A percentile compares a stretch with the other conserved stretches of the same genome.
Conservation (phyloP, 192 early-diverging fungal genomes). For the Coemansia asiatica region DNA sequence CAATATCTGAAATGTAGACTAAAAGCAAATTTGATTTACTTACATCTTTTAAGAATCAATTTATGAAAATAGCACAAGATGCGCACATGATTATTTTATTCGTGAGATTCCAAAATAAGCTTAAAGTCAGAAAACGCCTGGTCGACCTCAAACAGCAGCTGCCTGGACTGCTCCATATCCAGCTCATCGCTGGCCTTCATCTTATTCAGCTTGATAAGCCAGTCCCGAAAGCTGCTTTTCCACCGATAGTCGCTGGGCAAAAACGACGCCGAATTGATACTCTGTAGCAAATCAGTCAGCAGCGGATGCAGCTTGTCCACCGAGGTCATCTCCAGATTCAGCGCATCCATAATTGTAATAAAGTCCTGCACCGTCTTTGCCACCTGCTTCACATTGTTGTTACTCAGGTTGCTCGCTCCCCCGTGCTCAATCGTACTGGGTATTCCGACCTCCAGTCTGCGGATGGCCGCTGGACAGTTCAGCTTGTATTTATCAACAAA, state of each 20-base stretch:
- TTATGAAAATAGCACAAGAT: too few species aligned
- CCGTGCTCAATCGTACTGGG: slow-evolving; percentile 95
- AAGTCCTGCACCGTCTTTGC: slow-evolving; percentile 81
- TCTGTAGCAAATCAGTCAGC: slow-evolving; percentile 82
- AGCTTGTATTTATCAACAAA: slow-evolving; percentile 56
- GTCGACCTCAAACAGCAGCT: slow-evolving; percentile 91
- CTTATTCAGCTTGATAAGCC: slow-evolving; percentile 84
- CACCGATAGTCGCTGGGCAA: slow-evolving; percentile 80
- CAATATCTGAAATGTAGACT: too few species aligned
- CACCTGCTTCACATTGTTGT: slow-evolving; percentile 73
- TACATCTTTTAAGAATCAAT: too few species aligned
- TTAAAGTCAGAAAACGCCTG: slow-evolving; percentile 69
- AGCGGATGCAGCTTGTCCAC: slow-evolving; percentile 91
- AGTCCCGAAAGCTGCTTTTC: slow-evolving; percentile 79
- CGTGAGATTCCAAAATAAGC: slow-evolving; percentile 40
- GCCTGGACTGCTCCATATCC: slow-evolving; percentile 79
- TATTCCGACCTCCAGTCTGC: slow-evolving; percentile 90
- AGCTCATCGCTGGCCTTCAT: slow-evolving; percentile 94
- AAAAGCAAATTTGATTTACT: too few species aligned
- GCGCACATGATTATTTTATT: too few species aligned
- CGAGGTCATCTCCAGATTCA: slow-evolving; percentile 79
- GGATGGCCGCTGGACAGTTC: slow-evolving; percentile 80
- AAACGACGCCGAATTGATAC: slow-evolving; percentile 76
- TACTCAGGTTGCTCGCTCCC: slow-evolving; percentile 48
- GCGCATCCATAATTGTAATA: slow-evolving; percentile 88